These are phyloP conservation scores for Fraxinus quadrangulata DNA, from an alignment of 257 asterid species.

Conservation along the genomic window DNA sequence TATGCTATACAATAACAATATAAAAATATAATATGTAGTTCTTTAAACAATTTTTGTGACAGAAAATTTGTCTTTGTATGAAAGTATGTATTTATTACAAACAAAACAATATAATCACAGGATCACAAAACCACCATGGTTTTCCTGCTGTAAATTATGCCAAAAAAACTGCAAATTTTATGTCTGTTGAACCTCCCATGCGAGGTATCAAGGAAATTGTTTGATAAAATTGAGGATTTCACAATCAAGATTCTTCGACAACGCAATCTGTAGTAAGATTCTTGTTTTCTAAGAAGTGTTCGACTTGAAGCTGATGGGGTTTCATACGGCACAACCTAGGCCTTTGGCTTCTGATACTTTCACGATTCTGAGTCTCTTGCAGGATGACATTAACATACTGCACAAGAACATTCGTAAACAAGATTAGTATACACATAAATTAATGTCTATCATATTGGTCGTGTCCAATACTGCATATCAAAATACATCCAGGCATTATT, in stretches of 20 bases:
- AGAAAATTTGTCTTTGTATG: conserved; percentile 26
- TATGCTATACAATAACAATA: conserved; percentile 12
- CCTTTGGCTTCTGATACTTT: conserved; percentile 79
- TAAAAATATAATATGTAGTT: neutral
- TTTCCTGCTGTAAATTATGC: conserved; percentile 26
- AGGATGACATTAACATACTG: conserved; percentile 78
- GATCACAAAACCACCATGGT: conserved; percentile 55
- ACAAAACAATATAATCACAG: conserved; percentile 39
- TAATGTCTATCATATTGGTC: too few relatives aligned
- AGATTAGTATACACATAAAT: conserved; percentile 9
- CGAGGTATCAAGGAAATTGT: conserved; percentile 35
- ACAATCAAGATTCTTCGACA: conserved; percentile 47
- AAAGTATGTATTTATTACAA: conserved; percentile 39
- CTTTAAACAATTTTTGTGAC: conserved; percentile 24
- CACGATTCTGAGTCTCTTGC: conserved; percentile 83
- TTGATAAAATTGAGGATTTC: conserved; percentile 34
- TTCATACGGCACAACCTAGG: conserved; percentile 53
- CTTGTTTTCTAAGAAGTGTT: conserved; percentile 30
- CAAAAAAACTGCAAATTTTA: conserved; percentile 30
- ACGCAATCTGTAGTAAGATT: conserved; percentile 54
- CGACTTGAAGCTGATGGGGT: neutral
- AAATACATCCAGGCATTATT: neutral
- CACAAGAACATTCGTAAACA: conserved; percentile 15
- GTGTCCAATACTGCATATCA: neutral
- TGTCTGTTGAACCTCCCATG: conserved; percentile 30